Base-by-base conservation (phyloP, 2,329 filamentous ascomycete genomes). In the Aspergillus chevalieri region DNA sequence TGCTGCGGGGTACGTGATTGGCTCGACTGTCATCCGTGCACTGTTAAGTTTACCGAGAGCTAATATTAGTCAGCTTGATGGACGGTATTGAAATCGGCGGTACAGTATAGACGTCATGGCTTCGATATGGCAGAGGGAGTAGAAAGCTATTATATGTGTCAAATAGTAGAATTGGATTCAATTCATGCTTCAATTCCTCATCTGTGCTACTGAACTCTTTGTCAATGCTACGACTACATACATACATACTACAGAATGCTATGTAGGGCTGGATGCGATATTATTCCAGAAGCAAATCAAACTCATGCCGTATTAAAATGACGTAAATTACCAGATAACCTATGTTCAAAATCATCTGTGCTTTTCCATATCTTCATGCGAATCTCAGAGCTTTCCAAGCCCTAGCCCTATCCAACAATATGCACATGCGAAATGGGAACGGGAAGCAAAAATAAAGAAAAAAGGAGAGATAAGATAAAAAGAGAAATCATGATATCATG, bases 11-110 rank as follows among this genome's bases (percentile, higher is more conserved):
- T 1, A 6, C 22, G n/a, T 57, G 51, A 60, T 57, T 60, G 56
- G 56, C 45, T 51, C 21, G 41, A 30, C 19, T 41, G 17, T 15
- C 26, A 30, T 30, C 21, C 10, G 26, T 30, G 19, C 9, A 22
- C 30, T 17, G 24, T 34, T 17, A 24, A 38, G 38, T 57, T 58
- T 61, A 58, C 57, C 58, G 58, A 60, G 56, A 41, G 33, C 15
- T 42, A 19, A 24, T 36, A 52, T 52, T 56, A 59, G 47, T 45
- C 52, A 36, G 30, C 44, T 6, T 30, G 10, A 30, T 30, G 26
- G 26, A 4, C 26, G 10, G 26, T 30, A 30, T 39, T 15, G 19
- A 10, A 39, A 15, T 19, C n/a, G 7, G 15, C 36, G 15, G n/a
- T 39, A 19, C n/a, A 39, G 14, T 39, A n/a, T 39, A 12, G n/a